Percentiles rank a stretch among this genome's conserved stretches.
Conservation (phyloP, 2,329 filamentous ascomycete species). For the Fusarium mundagurra region DNA sequence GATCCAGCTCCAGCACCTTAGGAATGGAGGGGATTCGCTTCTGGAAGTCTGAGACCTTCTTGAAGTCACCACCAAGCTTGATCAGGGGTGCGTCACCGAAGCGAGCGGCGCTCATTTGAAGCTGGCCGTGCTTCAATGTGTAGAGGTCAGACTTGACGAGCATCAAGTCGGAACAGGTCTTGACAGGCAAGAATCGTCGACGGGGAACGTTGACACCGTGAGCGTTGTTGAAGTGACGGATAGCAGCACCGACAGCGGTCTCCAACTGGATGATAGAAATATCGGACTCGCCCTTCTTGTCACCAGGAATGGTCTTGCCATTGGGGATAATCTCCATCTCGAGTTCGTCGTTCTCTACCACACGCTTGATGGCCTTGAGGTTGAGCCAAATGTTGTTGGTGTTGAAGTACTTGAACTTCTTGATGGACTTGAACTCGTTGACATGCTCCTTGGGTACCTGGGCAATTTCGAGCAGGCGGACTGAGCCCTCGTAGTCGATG, state of each 20-base stretch:
- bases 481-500: slow-evolving; percentile 98
- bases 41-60: slow-evolving; percentile 99
- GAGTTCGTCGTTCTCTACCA: slow-evolving; percentile 97
- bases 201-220: slow-evolving; percentile 99
- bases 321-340: slow-evolving; percentile 99
- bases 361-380: slow-evolving; percentile 95
- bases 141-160: slow-evolving; percentile 99
- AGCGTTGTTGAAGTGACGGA: slow-evolving; percentile 98
- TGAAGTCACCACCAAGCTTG: slow-evolving; percentile 99
- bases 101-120: slow-evolving; percentile 94
- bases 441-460: slow-evolving; percentile 99
- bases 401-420: slow-evolving; percentile 99
- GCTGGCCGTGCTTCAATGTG: slow-evolving; percentile 97
- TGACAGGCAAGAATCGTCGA: slow-evolving; percentile 97
- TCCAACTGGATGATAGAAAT: slow-evolving; percentile 98
- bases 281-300: slow-evolving; percentile 99
- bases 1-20: slow-evolving; percentile 90
- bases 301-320: slow-evolving; percentile 96
- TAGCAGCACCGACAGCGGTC: slow-evolving; percentile 97
- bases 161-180: slow-evolving; percentile 99
- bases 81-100: slow-evolving; percentile 97
- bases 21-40: slow-evolving; percentile 87
- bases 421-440: slow-evolving; percentile 99
- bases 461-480: slow-evolving; percentile 96
- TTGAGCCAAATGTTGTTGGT: slow-evolving; percentile 99